Evolutionary conservation across 805 yeast species (phyloP).

Genomic region (Candida saitoana): DNA sequence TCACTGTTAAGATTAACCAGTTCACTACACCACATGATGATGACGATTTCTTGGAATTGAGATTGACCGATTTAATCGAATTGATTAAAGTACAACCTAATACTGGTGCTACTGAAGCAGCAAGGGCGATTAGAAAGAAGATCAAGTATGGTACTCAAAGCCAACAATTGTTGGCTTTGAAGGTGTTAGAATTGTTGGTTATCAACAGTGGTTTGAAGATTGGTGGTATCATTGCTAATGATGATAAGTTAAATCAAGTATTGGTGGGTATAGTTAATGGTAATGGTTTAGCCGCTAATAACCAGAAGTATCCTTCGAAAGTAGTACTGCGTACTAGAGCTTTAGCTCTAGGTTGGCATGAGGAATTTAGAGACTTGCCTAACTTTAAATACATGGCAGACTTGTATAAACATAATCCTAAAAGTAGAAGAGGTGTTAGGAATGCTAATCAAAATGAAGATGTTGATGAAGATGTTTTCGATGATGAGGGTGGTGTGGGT

Average conservation of each 20-base stretch:
- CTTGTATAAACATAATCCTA: constrained; percentile 45
- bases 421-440: constrained; percentile 10
- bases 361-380: constrained; percentile 46
- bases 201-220: constrained; percentile 41
- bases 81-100: constrained; percentile 38
- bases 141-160: constrained; percentile 72
- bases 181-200: constrained; percentile 34
- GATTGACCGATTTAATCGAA: constrained; percentile 56
- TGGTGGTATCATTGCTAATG: constrained; percentile 53
- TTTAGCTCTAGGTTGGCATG: constrained; percentile 65
- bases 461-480: background rate
- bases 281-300: constrained; percentile 26
- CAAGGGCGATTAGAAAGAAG: constrained; percentile 83
- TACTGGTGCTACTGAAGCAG: constrained; percentile 64
- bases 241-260: constrained; percentile 62
- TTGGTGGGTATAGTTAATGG: constrained; percentile 49
- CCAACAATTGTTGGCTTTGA: constrained; percentile 65
- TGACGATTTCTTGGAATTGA: constrained; percentile 34
- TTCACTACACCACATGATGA: constrained; percentile 40
- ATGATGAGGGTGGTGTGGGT: constrained; percentile 2
- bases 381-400: constrained; percentile 47
- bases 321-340: constrained; percentile 47
- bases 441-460: constrained; percentile 8
- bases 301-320: constrained; percentile 33
- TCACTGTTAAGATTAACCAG: constrained; percentile 60